Evolutionary conservation across 2,329 filamentous ascomycete genomes (phyloP).

Genomic region (Cladosporium sp.): DNA sequence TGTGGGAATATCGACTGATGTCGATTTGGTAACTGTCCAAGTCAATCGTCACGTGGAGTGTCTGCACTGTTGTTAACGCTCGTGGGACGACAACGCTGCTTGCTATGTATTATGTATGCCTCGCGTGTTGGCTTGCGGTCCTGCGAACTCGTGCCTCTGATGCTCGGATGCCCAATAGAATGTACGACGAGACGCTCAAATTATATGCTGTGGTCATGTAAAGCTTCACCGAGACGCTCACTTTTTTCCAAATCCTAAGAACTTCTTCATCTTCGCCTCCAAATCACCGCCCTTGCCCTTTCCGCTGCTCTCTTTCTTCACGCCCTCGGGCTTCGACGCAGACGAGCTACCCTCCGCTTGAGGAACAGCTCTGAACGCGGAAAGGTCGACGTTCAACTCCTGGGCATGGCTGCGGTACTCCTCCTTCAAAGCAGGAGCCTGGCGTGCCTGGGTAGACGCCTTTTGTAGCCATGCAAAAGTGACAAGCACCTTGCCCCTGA

Average conservation of each 20-base stretch:
- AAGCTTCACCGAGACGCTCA: constrained; percentile 34
- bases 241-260: constrained; percentile 72
- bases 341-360: constrained; percentile 28
- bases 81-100: not conserved
- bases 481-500: constrained; percentile 70
- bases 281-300: constrained; percentile 40
- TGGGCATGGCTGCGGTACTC: constrained; percentile 62
- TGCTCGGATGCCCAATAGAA: not conserved
- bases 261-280: constrained; percentile 63
- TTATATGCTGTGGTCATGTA: not conserved
- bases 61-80: not conserved
- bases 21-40: not conserved
- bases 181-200: not conserved
- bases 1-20: too few species aligned
- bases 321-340: constrained; percentile 31
- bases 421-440: constrained; percentile 59
- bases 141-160: not conserved
- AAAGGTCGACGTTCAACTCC: constrained; percentile 64
- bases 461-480: constrained; percentile 72
- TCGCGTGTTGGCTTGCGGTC: not conserved
- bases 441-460: constrained; percentile 58
- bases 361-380: not conserved
- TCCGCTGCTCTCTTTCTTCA: constrained; percentile 30
- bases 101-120: not conserved
- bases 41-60: not conserved